Conservation (phyloP, 805 yeast species). For the Blastobotrys chiropterorum region DNA sequence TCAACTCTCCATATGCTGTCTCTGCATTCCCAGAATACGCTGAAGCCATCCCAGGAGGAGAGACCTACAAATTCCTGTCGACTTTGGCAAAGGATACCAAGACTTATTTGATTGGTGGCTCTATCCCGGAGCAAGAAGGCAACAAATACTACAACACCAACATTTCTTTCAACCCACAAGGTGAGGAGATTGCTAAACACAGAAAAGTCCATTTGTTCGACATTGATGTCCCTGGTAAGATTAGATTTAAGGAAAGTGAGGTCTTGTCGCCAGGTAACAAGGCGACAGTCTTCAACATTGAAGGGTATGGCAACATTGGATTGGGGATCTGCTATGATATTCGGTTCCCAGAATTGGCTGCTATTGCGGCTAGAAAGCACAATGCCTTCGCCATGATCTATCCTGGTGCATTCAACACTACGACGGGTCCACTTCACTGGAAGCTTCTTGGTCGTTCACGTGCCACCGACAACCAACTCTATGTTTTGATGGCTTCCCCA, state of each 20-base stretch:
- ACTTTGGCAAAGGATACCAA: slow-evolving; percentile 57
- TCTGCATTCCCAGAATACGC: slow-evolving; percentile 82
- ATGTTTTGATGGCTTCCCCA: slow-evolving; percentile 83
- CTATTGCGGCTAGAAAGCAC: slow-evolving; percentile 48
- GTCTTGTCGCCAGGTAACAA: slow-evolving; percentile 73
- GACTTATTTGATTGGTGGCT: slow-evolving; percentile 79
- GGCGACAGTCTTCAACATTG: slow-evolving; percentile 68
- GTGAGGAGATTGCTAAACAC: slow-evolving; percentile 78
- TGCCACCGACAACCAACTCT: slow-evolving; percentile 85
- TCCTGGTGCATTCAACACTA: slow-evolving; percentile 91
- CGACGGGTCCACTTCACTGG: slow-evolving; percentile 94
- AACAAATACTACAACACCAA: slow-evolving; percentile 67
- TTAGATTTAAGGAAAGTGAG: slow-evolving; percentile 76
- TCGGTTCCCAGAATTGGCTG: slow-evolving; percentile 81
- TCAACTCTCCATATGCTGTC: slow-evolving; percentile 92
- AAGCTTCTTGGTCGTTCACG: slow-evolving; percentile 69
- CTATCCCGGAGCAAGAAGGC: slow-evolving; percentile 71
- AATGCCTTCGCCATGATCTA: slow-evolving; percentile 80
- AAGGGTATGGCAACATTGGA: slow-evolving; percentile 66
- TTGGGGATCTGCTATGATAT: slow-evolving; percentile 89
- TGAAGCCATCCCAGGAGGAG: slow-evolving; percentile 73
- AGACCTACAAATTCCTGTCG: slow-evolving; percentile 54
- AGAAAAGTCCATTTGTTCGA: slow-evolving; percentile 90
- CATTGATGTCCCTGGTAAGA: slow-evolving; percentile 85
- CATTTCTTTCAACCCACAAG: slow-evolving; percentile 62